Percentiles rank a stretch among this genome's conserved stretches.
phyloP scores from a whole-genome alignment of 2,329 filamentous ascomycete species.

The Proliferodiscus dingleyae region DNA sequence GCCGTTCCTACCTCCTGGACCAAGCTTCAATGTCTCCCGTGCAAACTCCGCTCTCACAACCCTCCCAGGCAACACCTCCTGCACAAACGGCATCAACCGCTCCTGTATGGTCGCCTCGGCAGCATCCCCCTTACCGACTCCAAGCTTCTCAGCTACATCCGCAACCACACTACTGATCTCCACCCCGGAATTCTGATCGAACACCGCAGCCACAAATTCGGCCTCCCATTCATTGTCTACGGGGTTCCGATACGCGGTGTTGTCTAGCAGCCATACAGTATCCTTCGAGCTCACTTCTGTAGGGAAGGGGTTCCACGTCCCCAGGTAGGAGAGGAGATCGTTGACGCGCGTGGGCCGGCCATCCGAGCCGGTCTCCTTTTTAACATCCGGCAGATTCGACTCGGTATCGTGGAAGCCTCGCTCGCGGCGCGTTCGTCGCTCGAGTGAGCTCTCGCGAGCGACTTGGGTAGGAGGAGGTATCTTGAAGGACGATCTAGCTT shows the following conservation, averaged over 20 bases:
- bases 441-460: too few species aligned
- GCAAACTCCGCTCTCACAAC: slow-evolving; percentile 60
- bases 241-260: slow-evolving; percentile 66
- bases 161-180: slow-evolving; percentile 64
- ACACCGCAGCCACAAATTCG: slow-evolving; percentile 79
- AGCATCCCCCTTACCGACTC: slow-evolving; percentile 54
- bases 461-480: too few species aligned
- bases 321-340: slow-evolving; percentile 46
- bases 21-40: slow-evolving; percentile 48
- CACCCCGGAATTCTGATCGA: slow-evolving; percentile 65
- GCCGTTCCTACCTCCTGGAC: slow-evolving; percentile 67
- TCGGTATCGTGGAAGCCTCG: slow-evolving; percentile 47
- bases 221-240: slow-evolving; percentile 61
- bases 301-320: slow-evolving; percentile 51
- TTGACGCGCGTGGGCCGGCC: slow-evolving; percentile 20
- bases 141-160: slow-evolving; percentile 64
- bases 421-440: slow-evolving; percentile 44
- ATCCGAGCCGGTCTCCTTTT: slow-evolving; percentile 23
- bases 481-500: too few species aligned
- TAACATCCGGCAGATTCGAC: slow-evolving; percentile 39
- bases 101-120: slow-evolving; percentile 57
- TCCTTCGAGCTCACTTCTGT: slow-evolving; percentile 56
- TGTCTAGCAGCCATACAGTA: slow-evolving; percentile 85
- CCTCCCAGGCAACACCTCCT: slow-evolving; percentile 67
- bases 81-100: slow-evolving; percentile 72